Evolutionary conservation across 345 rosid genomes (phyloP).

Genomic region (Pistacia integerrima): DNA sequence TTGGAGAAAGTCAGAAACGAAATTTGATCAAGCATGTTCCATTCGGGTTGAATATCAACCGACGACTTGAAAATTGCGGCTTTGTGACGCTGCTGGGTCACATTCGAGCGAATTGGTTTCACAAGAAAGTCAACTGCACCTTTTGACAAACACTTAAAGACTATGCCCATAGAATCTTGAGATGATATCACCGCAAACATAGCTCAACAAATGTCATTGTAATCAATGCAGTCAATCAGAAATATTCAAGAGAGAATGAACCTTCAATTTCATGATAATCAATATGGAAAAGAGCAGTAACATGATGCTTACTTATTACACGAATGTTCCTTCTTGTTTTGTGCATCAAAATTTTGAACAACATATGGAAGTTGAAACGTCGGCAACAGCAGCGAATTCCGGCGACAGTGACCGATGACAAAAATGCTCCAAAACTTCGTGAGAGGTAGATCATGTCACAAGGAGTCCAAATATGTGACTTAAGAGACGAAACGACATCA

Average conservation of each 20-base stretch:
- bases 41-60: conserved; percentile 94
- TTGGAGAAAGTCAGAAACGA: conserved; percentile 88
- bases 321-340: conserved; percentile 69
- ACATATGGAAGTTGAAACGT: no score
- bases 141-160: conserved; percentile 78
- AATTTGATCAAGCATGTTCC: conserved; percentile 98
- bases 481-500: no score
- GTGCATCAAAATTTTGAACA: conserved; percentile 70
- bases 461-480: no score
- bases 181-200: conserved; percentile 78
- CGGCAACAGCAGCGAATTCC: no score
- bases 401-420: no score
- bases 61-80: conserved; percentile 84
- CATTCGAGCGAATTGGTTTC: conserved; percentile 75
- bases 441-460: no score
- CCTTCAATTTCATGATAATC: conserved; percentile 16
- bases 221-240: conserved; percentile 28
- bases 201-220: conserved; percentile 18
- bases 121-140: conserved; percentile 87
- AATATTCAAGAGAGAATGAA: conserved; percentile 22
- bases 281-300: conserved; percentile 5
- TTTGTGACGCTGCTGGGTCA: conserved; percentile 74
- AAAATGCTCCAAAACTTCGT: no score
- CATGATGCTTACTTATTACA: conserved; percentile 54
- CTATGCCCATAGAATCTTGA: conserved; percentile 78